Percentiles rank a stretch among this genome's conserved stretches.
phyloP scores from a whole-genome alignment of 805 yeast species.

The Wickerhamomyces silvicola region DNA sequence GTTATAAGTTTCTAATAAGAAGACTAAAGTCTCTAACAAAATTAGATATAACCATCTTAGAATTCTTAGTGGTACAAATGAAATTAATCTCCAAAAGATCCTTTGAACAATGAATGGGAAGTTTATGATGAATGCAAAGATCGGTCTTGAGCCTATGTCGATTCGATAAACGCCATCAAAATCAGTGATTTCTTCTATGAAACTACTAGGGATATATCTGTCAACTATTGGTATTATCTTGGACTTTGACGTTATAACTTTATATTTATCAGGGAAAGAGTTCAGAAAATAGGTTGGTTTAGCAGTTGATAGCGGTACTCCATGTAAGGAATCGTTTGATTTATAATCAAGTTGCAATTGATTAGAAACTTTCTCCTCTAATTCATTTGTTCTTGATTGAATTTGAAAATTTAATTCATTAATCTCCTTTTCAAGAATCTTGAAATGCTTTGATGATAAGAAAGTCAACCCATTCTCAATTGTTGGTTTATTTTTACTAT shows the following conservation, averaged over 20 bases:
- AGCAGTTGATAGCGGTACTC: constrained; percentile 3
- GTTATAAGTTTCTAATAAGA: neutral
- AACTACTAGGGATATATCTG: no score
- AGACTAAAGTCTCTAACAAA: neutral
- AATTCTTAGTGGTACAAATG: constrained; percentile 1
- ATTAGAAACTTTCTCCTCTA: constrained; percentile 6
- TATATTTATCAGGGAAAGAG: no score
- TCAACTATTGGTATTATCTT: no score
- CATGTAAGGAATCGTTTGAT: constrained; percentile 7
- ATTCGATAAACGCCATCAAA: neutral
- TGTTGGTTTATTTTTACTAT: constrained; percentile 9
- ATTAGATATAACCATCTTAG: neutral
- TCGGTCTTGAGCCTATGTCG: constrained; percentile 4
- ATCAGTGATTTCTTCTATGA: neutral
- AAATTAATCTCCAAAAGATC: neutral
- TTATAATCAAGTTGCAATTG: no score
- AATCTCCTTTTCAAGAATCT: constrained; percentile 16
- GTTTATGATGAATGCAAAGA: constrained; percentile 3
- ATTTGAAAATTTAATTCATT: constrained; percentile 9
- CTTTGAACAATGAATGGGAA: neutral
- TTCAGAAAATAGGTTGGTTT: constrained; percentile 4
- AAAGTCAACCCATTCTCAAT: constrained; percentile 10
- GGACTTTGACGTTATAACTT: no score
- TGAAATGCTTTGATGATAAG: constrained; percentile 12
- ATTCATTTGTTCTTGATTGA: constrained; percentile 2